Conservation (phyloP, 106 monocot species). For the Dendrobium chrysotoxum region DNA sequence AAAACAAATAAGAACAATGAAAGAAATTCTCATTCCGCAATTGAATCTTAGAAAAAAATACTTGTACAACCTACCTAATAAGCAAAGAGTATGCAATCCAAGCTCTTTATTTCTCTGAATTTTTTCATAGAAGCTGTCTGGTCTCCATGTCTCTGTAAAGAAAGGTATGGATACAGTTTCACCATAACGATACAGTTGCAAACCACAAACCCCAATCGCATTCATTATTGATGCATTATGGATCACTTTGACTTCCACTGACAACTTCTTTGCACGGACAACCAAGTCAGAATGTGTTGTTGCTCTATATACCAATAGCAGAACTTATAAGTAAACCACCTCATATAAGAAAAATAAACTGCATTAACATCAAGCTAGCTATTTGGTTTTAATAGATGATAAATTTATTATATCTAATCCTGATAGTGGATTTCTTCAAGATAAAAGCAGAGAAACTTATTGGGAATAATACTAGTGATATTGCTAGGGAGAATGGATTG, state of each 20-base stretch:
- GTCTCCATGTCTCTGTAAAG: constrained; percentile 94
- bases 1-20: neutral
- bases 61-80: constrained; percentile 40
- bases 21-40: neutral
- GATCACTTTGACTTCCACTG: constrained; percentile 69
- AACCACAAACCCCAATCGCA: constrained; percentile 76
- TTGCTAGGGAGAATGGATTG: neutral
- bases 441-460: too few species aligned
- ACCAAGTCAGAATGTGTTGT: constrained; percentile 94
- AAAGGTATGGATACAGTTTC: constrained; percentile 88
- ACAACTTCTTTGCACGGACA: constrained; percentile 76
- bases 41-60: neutral
- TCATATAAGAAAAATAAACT: neutral
- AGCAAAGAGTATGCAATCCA: constrained; percentile 90
- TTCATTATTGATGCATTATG: constrained; percentile 93
- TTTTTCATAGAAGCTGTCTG: constrained; percentile 89
- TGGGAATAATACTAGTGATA: neutral
- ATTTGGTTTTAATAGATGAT: neutral
- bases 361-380: neutral
- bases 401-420: neutral
- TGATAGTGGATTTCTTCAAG: neutral
- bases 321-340: neutral
- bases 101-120: constrained; percentile 61
- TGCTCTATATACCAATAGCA: constrained; percentile 36
- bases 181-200: constrained; percentile 89